Conservation (phyloP, 2,329 filamentous ascomycete species). For the Cladosporium cucumerinum region DNA sequence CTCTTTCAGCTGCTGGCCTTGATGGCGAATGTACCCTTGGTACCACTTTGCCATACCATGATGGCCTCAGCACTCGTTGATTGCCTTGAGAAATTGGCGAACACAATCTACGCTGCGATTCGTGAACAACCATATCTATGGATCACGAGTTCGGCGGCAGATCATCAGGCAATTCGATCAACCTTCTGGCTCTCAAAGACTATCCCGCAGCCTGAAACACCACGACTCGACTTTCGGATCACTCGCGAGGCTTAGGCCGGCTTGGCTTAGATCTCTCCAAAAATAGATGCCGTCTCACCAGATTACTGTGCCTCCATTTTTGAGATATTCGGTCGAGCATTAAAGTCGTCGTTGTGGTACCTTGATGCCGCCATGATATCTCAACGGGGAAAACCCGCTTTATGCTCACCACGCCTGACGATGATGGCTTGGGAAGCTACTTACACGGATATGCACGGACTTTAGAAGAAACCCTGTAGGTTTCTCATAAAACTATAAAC, state of each 20-base stretch:
- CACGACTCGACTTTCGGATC: slow-evolving; percentile 1
- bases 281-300: background rate
- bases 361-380: background rate
- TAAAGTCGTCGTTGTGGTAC: background rate
- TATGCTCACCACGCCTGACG: background rate
- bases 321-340: background rate
- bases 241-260: background rate
- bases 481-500: background rate
- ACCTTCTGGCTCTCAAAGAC: background rate
- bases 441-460: background rate
- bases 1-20: background rate
- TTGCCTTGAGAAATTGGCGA: background rate
- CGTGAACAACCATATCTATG: background rate
- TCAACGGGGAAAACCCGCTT: background rate
- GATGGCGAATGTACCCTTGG: background rate
- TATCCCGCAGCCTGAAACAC: slow-evolving; percentile 9
- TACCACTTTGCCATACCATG: background rate
- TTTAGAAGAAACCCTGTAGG: background rate
- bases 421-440: background rate
- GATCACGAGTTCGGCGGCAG: background rate
- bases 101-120: background rate
- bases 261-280: background rate
- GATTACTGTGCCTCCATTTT: background rate
- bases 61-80: background rate
- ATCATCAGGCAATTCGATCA: background rate